A percentile compares a stretch with the other conserved stretches of the same genome.
These are phyloP conservation scores for Elongisporangium undulatum DNA, from an alignment of 352 stramenopile species.

Conservation along the genomic window DNA sequence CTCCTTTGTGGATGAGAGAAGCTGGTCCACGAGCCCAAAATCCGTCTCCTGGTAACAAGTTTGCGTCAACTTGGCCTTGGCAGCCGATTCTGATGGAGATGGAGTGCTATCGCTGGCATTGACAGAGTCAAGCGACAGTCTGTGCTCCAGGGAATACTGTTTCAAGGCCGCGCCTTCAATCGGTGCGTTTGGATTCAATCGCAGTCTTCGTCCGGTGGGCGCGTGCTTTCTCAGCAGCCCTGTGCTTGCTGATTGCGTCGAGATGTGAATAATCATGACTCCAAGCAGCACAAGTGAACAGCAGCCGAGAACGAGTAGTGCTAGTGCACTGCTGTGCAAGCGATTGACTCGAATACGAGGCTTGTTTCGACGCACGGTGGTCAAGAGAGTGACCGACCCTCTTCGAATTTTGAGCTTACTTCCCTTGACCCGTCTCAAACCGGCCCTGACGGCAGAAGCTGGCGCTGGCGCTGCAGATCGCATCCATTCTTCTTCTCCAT, in stretches of 20 bases:
- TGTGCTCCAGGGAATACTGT: neutral
- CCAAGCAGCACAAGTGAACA: neutral
- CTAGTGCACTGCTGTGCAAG: neutral
- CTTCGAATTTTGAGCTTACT: neutral
- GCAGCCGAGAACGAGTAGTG: neutral
- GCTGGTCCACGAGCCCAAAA: neutral
- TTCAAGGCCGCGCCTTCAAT: neutral
- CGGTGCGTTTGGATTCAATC: neutral
- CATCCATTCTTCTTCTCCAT: no score
- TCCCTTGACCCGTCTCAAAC: neutral
- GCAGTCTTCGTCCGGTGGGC: neutral
- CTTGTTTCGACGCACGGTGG: neutral
- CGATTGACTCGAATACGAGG: neutral
- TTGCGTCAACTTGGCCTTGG: neutral
- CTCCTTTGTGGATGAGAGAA: neutral
- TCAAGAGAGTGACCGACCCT: neutral
- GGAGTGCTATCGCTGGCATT: neutral
- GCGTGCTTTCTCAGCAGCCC: no score
- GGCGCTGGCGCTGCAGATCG: no score
- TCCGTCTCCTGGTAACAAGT: neutral
- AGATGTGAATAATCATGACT: neutral
- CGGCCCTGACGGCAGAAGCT: neutral
- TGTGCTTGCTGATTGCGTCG: neutral
- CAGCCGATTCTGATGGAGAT: neutral
- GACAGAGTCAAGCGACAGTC: neutral